Percentiles rank a stretch among this genome's conserved stretches.
These are phyloP conservation scores for Trichoderma koningiopsis DNA, from an alignment of 2,329 filamentous ascomycete species.

Conservation along the genomic window DNA sequence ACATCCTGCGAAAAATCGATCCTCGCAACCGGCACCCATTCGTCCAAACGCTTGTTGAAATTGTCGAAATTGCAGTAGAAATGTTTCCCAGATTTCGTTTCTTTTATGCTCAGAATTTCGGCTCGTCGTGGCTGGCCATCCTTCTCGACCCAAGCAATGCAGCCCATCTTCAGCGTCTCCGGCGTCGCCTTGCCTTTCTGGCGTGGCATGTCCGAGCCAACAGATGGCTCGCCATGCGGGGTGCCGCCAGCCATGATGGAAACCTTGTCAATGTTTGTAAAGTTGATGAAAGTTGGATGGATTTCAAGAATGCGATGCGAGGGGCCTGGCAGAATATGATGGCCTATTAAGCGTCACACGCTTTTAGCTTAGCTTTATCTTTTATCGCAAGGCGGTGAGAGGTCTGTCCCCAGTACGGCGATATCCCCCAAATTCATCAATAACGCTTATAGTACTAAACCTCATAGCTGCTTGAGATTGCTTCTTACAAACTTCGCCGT, in stretches of 20 bases:
- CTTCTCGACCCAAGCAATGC: constrained; percentile 63
- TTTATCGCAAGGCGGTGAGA: constrained; percentile 23
- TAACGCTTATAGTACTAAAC: background rate
- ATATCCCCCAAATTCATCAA: background rate
- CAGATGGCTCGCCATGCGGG: constrained; percentile 53
- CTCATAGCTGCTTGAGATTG: background rate
- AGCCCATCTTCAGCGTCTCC: constrained; percentile 69
- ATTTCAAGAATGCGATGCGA: constrained; percentile 5
- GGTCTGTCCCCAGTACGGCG: background rate
- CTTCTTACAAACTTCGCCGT: background rate
- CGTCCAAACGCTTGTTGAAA: constrained; percentile 84
- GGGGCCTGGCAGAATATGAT: constrained; percentile 24
- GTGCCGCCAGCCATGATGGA: constrained; percentile 58
- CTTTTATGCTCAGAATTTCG: constrained; percentile 93
- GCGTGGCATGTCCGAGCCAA: constrained; percentile 59
- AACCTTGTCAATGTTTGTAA: constrained; percentile 7
- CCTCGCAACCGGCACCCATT: constrained; percentile 83
- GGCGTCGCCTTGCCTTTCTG: constrained; percentile 83
- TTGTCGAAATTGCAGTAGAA: constrained; percentile 98
- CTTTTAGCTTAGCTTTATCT: background rate
- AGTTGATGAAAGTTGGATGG: constrained; percentile 17
- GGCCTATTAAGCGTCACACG: background rate
- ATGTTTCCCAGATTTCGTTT: constrained; percentile 81
- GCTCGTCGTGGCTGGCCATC: constrained; percentile 88
- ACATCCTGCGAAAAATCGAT: constrained; percentile 90